Evolutionary conservation across 2,329 filamentous ascomycete genomes (phyloP).

Genomic region (Aspergillus sp.): DNA sequence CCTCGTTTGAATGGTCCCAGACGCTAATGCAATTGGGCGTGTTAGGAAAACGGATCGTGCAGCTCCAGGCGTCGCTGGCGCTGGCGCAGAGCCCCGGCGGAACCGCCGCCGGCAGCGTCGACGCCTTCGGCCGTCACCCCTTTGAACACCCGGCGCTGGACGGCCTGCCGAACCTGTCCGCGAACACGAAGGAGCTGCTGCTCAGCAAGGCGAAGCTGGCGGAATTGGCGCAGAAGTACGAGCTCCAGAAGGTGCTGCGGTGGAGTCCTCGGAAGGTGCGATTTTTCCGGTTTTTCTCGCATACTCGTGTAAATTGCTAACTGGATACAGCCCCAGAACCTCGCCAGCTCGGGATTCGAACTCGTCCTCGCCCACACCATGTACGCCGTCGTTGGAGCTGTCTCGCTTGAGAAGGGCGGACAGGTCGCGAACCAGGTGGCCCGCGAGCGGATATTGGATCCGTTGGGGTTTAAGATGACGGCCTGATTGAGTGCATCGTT

Average conservation of each 20-base stretch:
- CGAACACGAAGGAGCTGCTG: slow-evolving; percentile 59
- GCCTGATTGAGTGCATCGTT: slow-evolving; percentile 19
- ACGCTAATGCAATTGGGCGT: background rate
- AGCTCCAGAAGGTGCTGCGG: slow-evolving; percentile 72
- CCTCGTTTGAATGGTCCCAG: too few relatives aligned
- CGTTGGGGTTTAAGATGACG: slow-evolving; percentile 40
- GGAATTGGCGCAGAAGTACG: slow-evolving; percentile 66
- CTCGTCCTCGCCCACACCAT: slow-evolving; percentile 74
- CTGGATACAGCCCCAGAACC: slow-evolving; percentile 57
- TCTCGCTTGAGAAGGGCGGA: slow-evolving; percentile 84
- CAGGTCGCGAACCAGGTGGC: slow-evolving; percentile 72
- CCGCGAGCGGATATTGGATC: slow-evolving; percentile 70
- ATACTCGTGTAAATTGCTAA: background rate
- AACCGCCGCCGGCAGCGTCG: slow-evolving; percentile 34
- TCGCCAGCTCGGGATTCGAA: slow-evolving; percentile 70
- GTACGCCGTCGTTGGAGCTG: slow-evolving; percentile 82
- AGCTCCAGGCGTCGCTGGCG: slow-evolving; percentile 64
- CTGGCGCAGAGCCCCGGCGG: slow-evolving; percentile 53
- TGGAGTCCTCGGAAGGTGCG: slow-evolving; percentile 85
- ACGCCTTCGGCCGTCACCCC: slow-evolving; percentile 59
- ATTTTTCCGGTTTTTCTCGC: slow-evolving; percentile 4
- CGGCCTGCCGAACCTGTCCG: slow-evolving; percentile 70
- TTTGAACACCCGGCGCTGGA: slow-evolving; percentile 70
- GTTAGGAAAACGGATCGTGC: slow-evolving; percentile 62
- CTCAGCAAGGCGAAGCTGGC: slow-evolving; percentile 66